Percentiles rank a stretch among this genome's conserved stretches.
Evolutionary conservation across 257 asterid genomes (phyloP).

Genomic region (Schizonepeta tenuifolia): DNA sequence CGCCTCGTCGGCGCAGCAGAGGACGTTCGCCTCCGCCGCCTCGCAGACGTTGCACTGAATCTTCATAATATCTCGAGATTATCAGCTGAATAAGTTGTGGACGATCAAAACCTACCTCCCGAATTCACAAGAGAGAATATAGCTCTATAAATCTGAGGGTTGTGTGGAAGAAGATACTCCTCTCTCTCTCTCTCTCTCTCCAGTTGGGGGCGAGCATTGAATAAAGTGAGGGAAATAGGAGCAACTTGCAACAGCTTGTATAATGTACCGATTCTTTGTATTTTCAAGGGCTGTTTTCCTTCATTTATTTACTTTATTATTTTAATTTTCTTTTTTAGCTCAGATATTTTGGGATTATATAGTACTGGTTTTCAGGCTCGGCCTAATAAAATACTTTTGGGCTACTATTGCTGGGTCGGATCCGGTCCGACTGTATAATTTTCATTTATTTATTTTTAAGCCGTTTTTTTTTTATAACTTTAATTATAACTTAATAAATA

Average conservation of each 20-base stretch:
- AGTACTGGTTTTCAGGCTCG: not conserved
- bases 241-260: conserved; percentile 22
- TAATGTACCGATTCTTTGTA: not conserved
- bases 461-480: too few species aligned
- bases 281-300: not conserved
- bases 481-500: too few species aligned
- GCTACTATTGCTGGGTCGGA: not conserved
- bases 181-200: conserved; percentile 9
- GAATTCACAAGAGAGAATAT: conserved; percentile 3
- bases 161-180: conserved; percentile 16
- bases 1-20: conserved; percentile 94
- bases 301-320: not conserved
- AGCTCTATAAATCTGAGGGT: not conserved
- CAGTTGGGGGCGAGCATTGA: conserved; percentile 28
- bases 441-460: too few species aligned
- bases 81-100: not conserved
- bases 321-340: not conserved
- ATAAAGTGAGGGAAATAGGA: conserved; percentile 28
- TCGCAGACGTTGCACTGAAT: conserved; percentile 90
- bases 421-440: not conserved
- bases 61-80: conserved; percentile 44
- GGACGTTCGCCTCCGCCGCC: conserved; percentile 75
- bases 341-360: not conserved
- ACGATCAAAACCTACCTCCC: not conserved
- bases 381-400: not conserved